These are phyloP conservation scores for Sordaria brevicollis DNA, from an alignment of 495 filamentous ascomycete genomes.

Conservation along the genomic window DNA sequence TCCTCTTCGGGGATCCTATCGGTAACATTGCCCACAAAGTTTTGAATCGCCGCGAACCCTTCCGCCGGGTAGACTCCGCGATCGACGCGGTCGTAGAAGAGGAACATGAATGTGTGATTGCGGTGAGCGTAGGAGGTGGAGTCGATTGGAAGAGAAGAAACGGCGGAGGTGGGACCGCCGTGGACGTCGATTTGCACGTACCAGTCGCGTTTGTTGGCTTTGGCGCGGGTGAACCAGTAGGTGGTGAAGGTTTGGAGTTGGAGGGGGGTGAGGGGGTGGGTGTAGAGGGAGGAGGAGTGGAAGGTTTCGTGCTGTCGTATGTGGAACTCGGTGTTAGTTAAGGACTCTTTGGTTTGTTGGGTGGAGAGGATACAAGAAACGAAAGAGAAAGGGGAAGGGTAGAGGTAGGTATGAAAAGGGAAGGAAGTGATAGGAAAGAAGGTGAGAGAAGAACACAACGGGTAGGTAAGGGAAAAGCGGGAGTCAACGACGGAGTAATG, in stretches of 20 bases:
- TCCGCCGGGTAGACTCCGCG: conserved; percentile 21
- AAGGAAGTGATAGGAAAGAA: neutral
- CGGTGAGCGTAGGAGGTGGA: conserved; percentile 34
- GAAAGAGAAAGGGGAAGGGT: conserved; percentile 1
- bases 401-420: neutral
- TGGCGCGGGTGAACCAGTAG: conserved; percentile 35
- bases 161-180: conserved; percentile 32
- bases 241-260: conserved; percentile 26
- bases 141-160: conserved; percentile 14
- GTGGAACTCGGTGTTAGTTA: too few species aligned
- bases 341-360: neutral
- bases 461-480: neutral
- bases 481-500: too few species aligned
- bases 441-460: neutral
- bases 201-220: conserved; percentile 31
- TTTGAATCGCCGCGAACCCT: conserved; percentile 24
- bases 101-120: conserved; percentile 33
- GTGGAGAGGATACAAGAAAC: conserved; percentile 5
- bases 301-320: conserved; percentile 36
- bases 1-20: conserved; percentile 13
- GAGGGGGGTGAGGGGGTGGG: conserved; percentile 21
- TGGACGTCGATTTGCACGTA: conserved; percentile 38
- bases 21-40: conserved; percentile 28
- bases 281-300: conserved; percentile 31
- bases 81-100: conserved; percentile 32